Evolutionary conservation across 2,329 filamentous ascomycete genomes (phyloP), one percentile per base, ranked within the genome.

Genomic region (Xylariomycetidae sp.): DNA sequence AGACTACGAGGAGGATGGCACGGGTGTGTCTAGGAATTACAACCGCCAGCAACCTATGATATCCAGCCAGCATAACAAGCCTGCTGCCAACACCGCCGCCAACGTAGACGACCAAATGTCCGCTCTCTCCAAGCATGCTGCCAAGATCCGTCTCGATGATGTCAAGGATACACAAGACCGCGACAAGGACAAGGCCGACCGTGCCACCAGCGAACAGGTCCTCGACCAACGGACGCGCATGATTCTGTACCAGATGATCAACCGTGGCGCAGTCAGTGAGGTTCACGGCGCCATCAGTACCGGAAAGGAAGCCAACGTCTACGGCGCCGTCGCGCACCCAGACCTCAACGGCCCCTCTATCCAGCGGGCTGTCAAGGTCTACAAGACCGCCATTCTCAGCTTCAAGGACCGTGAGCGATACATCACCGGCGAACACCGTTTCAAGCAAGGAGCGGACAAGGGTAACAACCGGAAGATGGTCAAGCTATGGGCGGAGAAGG

Each of bases 321-420:
- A 98, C 63, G 87, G 93, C 43, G 88, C 90, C 13, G 72, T 94
- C 9, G 74, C 79, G 3, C 67, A 76, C 1, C 67, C 77, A 6
- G 71, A 74, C 8, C 62, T 57, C 15, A 59, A 72, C 6, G 67
- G 68, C 24, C 63, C 70, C 14, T 64, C 75, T 1, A 63, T 79
- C 1, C 86, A 95, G 52, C 78, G 87, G 30, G 92, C 92, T 10
- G 88, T 96, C 69, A 98, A 98, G 65, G 86, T 98, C 31, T 98
- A 98, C 76, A 98, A 98, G 73, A 98, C 92, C 6, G 85, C 85
- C 34, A 98, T 98, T 44, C 68, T 98, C 19, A 88, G 93, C 16
- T 98, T 98, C 77, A 96, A 96, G 65, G 92, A 98, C 63, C 77
- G 92, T 38, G 89, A 95, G 62, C 83, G 88, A 52, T 98, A 98